Evolutionary conservation across 208 protist species (phyloP).

Genomic region (Acanthamoeba rhysodes): DNA sequence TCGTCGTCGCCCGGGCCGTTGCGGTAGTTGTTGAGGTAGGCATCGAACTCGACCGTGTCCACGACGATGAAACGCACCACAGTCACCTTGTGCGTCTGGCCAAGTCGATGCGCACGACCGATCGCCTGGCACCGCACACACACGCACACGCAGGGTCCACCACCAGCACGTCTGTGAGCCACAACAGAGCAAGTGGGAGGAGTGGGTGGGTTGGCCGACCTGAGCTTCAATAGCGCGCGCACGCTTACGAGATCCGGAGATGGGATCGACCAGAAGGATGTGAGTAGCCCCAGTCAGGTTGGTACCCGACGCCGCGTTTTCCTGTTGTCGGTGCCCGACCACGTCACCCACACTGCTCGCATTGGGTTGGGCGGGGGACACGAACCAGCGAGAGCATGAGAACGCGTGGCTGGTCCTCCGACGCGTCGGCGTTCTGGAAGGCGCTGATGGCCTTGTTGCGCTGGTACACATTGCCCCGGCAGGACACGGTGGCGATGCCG

Average conservation of each 20-base stretch:
- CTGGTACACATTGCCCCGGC: conserved; percentile 76
- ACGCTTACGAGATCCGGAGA: conserved; percentile 54
- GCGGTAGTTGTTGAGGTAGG: conserved; percentile 47
- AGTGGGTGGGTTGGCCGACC: not conserved
- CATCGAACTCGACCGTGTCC: conserved; percentile 9
- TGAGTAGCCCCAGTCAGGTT: conserved; percentile 78
- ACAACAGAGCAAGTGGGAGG: not conserved
- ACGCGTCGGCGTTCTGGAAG: conserved; percentile 38
- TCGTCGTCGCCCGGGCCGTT: not conserved
- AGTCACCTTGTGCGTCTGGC: not conserved
- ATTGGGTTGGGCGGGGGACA: not conserved
- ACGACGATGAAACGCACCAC: conserved; percentile 51
- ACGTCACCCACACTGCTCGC: not conserved
- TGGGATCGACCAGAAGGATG: conserved; percentile 77
- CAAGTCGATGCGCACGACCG: not conserved
- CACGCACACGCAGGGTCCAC: too few relatives aligned
- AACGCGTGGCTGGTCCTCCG: not conserved
- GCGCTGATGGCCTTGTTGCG: conserved; percentile 79
- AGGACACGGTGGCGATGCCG: conserved; percentile 62
- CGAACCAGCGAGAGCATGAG: conserved; percentile 79
- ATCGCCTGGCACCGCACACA: not conserved
- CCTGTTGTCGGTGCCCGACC: not conserved
- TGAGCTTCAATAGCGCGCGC: conserved; percentile 27
- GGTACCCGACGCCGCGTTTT: conserved; percentile 77
- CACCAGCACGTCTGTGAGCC: too few relatives aligned